Base-by-base conservation (phyloP, 2,329 filamentous ascomycete species). In the Cephalotrichum gorgonifer region DNA sequence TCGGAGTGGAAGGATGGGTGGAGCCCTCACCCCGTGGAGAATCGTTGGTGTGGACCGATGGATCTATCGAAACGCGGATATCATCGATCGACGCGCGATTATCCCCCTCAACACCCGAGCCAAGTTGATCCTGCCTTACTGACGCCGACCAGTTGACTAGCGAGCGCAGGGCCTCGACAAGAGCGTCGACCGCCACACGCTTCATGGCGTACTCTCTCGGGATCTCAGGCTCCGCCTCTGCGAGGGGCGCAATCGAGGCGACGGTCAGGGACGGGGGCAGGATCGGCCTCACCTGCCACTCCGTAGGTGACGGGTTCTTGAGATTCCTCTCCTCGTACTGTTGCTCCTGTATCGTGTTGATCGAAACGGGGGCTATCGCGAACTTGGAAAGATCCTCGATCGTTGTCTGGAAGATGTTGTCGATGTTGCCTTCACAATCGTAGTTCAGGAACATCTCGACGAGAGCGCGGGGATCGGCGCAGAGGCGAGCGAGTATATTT, bases 381-480 rank as follows among this genome's bases (percentile, higher is more conserved):
- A 95, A 86, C 57, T 85, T 85, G 28, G 91, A 93, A 17, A 98
- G 71, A 64, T 97, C 89, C 63, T 98, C 94, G 45, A 98, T 90
- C 48, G 97, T 83, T 20, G 79, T 85, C 66, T 98, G 93, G 64
- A 95, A 98, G 65, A 97, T 93, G 65, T 98, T 98, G 67, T 97
- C 91, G 52, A 97, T 79, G 38, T 88, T 89, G 52, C 91, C 79
- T 60, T 97, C 94, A 67, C 93, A 98, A 63, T 98, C 93, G 61
- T 98, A 98, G 65, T 98, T 98, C 54, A 98, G 78, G 65, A 98
- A 98, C 14, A 90, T 85, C 65, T 98, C 93, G 15, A 98, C 93
- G 44, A 98, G 65, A 0, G 88, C 90, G 55, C 88, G 79, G 2
- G 91, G 88, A 62, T 98, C 93, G 15, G 80, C 82, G 51, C 86